These are phyloP conservation scores for Theobroma grandiflorum DNA, from an alignment of 441 rosid genomes.

Conservation along the genomic window DNA sequence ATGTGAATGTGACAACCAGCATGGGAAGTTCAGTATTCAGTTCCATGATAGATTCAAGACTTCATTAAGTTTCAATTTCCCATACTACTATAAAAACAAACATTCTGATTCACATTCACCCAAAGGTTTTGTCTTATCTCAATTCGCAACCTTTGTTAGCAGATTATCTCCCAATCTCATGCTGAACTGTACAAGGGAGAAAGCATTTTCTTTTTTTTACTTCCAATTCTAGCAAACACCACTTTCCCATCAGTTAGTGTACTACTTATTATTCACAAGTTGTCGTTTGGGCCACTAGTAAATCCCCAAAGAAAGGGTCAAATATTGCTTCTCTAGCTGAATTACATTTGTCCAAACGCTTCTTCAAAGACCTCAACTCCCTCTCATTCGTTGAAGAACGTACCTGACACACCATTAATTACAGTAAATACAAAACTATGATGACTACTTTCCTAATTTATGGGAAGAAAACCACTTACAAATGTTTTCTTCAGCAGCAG, in stretches of 20 bases:
- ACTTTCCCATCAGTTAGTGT: conserved; percentile 8
- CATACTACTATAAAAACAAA: not conserved
- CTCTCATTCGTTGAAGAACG: conserved; percentile 71
- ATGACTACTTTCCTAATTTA: not conserved
- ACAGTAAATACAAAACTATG: not conserved
- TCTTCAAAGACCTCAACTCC: conserved; percentile 78
- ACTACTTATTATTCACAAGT: conserved; percentile 24
- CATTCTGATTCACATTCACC: not conserved
- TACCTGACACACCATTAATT: conserved; percentile 41
- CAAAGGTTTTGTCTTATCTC: not conserved
- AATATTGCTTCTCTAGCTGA: conserved; percentile 78
- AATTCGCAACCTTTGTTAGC: not conserved
- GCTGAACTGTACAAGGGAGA: not conserved
- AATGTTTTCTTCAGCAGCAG: conserved; percentile 85
- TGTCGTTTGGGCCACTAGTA: conserved; percentile 39
- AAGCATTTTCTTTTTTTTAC: not conserved
- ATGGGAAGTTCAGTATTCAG: no score
- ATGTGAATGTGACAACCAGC: no score
- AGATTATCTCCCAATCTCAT: not conserved
- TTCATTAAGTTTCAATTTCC: not conserved
- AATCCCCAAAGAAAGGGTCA: conserved; percentile 72
- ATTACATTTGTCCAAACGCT: conserved; percentile 68
- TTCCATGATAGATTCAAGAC: not conserved
- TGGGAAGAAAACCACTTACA: conserved; percentile 56
- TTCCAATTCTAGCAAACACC: not conserved